Conservation (phyloP, 768 basidiomycete genomes). For the Macrolepiota dolichaula region DNA sequence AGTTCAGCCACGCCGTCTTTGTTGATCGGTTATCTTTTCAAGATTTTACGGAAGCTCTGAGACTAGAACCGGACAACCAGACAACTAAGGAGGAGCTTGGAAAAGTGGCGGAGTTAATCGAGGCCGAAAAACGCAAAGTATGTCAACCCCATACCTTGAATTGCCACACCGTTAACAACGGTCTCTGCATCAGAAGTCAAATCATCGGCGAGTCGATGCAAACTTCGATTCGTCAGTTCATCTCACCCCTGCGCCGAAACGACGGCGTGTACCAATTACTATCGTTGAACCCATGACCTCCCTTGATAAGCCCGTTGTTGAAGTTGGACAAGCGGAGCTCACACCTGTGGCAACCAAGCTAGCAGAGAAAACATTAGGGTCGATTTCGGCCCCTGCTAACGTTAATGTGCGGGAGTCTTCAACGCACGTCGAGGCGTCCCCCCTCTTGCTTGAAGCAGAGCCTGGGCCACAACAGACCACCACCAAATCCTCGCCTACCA, state of each 20-base stretch:
- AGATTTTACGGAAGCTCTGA: constrained; percentile 64
- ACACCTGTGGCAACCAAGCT: neutral
- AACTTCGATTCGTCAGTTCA: constrained; percentile 14
- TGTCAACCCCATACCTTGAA: neutral
- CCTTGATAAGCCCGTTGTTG: neutral
- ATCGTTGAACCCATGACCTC: constrained; percentile 41
- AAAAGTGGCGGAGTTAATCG: constrained; percentile 40
- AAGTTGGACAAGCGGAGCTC: neutral
- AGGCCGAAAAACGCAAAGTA: constrained; percentile 34
- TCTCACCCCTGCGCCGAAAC: constrained; percentile 26
- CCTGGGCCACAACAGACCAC: constrained; percentile 4
- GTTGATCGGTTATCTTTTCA: neutral
- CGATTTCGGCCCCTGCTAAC: neutral
- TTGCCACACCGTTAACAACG: neutral
- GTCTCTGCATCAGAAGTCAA: constrained; percentile 22
- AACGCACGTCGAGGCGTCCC: constrained; percentile 21
- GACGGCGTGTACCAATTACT: constrained; percentile 62
- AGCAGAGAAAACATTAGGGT: neutral
- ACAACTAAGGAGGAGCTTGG: constrained; percentile 61
- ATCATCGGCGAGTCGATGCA: constrained; percentile 17
- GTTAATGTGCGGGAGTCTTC: constrained; percentile 20
- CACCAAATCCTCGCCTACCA: neutral
- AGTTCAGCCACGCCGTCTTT: neutral
- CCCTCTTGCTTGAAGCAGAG: neutral
- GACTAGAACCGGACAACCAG: constrained; percentile 62